Conservation (phyloP, 225 moss, liverwort and hornwort genomes). For the Asterella californica region DNA sequence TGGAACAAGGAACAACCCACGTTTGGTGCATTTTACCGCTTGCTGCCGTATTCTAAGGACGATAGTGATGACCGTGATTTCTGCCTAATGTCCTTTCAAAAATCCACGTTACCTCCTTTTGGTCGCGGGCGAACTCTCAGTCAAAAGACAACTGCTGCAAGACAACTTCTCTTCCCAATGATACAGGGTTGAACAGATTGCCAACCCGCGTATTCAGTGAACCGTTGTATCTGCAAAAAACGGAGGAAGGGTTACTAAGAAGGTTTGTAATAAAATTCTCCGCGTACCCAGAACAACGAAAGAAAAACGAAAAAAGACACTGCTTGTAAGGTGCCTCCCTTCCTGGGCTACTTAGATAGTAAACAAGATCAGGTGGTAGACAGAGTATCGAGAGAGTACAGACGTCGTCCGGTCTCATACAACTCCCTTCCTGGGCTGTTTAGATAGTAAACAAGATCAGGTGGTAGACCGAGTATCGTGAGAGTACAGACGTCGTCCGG, state of each 20-base stretch:
- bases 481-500: neutral
- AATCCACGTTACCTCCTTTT: neutral
- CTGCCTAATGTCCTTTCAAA: neutral
- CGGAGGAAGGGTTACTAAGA: neutral
- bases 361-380: neutral
- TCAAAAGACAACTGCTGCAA: slow-evolving; percentile 47
- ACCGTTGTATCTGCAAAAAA: slow-evolving; percentile 43
- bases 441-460: neutral
- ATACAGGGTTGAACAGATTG: slow-evolving; percentile 39
- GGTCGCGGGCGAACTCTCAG: neutral
- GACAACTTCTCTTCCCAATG: slow-evolving; percentile 44
- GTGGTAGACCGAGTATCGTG: neutral
- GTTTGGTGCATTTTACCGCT: neutral
- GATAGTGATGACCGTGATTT: neutral
- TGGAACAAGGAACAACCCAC: neutral
- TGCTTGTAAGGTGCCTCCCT: neutral
- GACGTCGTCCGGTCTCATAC: no score
- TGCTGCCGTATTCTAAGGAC: neutral
- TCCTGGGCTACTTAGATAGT: neutral
- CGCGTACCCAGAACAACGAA: neutral
- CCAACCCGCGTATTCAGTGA: slow-evolving; percentile 39
- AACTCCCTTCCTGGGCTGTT: no score
- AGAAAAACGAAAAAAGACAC: neutral
- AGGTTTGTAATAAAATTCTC: neutral
- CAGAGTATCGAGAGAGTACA: neutral